Percentiles rank a stretch among this genome's conserved stretches.
phyloP scores from a whole-genome alignment of 2,329 filamentous ascomycete genomes.

The Calonectria naviculata region DNA sequence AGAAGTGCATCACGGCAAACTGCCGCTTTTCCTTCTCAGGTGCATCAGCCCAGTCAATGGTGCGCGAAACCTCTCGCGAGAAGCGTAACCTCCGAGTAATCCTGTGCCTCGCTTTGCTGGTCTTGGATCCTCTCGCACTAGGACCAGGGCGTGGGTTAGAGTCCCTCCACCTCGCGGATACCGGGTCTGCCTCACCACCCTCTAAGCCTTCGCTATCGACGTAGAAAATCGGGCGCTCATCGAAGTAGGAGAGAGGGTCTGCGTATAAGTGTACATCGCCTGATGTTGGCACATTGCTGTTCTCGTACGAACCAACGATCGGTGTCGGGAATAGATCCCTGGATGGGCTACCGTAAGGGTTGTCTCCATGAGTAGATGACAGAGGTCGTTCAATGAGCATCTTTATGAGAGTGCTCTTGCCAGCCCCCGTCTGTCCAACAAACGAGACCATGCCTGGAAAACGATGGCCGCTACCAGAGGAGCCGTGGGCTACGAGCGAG shows the following conservation, averaged over 20 bases:
- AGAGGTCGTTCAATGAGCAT: not conserved
- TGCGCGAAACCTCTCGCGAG: not conserved
- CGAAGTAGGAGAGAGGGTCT: not conserved
- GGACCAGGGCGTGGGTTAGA: not conserved
- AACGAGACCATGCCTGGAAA: not conserved
- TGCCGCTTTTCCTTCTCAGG: not conserved
- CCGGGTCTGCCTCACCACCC: not conserved
- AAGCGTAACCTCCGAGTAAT: not conserved
- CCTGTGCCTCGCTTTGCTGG: not conserved
- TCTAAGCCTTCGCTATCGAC: not conserved
- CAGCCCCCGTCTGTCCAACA: not conserved
- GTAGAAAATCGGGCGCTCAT: not conserved
- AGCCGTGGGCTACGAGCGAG: not conserved
- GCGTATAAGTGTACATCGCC: not conserved
- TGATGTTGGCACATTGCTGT: not conserved
- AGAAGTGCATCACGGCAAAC: not conserved
- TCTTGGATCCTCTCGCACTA: not conserved
- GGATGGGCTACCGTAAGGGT: not conserved
- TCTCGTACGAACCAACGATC: not conserved
- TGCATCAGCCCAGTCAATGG: not conserved
- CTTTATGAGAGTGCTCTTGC: not conserved
- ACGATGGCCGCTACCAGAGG: not conserved
- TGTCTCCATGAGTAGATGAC: not conserved
- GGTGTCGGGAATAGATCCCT: not conserved
- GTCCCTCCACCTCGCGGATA: not conserved